These are phyloP conservation scores for Nannochloris sp. DNA, from an alignment of 139 green algal genomes.

Conservation along the genomic window DNA sequence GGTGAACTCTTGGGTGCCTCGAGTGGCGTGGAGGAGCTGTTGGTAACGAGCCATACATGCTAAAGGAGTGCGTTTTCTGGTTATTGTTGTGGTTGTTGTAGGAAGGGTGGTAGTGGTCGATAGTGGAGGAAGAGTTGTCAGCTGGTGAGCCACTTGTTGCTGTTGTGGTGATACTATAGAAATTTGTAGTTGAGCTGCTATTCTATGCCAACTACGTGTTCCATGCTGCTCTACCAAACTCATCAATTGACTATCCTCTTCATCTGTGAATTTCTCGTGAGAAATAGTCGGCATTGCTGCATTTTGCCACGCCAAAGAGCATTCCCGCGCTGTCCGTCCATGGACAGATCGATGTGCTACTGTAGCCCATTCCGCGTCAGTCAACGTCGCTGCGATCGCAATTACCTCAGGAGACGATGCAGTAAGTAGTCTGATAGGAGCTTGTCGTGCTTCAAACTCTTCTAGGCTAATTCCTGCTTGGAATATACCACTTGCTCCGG, in stretches of 20 bases:
- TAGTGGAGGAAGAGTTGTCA: no score
- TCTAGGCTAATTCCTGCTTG: neutral
- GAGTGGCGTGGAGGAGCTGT: slow-evolving; percentile 6
- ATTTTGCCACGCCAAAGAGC: slow-evolving; percentile 28
- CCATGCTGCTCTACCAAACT: neutral
- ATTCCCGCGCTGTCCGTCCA: slow-evolving; percentile 6
- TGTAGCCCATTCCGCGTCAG: slow-evolving; percentile 11
- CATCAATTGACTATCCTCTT: slow-evolving; percentile 17
- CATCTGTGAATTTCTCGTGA: neutral
- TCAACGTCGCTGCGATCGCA: slow-evolving; percentile 4
- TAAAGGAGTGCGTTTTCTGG: slow-evolving; percentile 1
- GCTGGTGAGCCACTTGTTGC: no score
- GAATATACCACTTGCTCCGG: slow-evolving; percentile 11
- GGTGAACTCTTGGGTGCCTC: neutral
- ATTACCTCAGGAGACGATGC: slow-evolving; percentile 5
- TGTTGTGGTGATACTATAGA: no score
- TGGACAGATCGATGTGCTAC: slow-evolving; percentile 6
- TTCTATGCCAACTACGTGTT: neutral
- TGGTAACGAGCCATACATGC: slow-evolving; percentile 19
- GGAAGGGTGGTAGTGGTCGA: no score
- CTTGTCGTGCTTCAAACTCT: neutral
- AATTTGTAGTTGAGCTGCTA: neutral
- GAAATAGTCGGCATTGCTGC: neutral
- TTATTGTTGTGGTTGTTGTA: no score
- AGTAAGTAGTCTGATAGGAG: slow-evolving; percentile 7